Conservation (phyloP, 1,284 basidiomycete species). For the Xerocomus amazonicus region DNA sequence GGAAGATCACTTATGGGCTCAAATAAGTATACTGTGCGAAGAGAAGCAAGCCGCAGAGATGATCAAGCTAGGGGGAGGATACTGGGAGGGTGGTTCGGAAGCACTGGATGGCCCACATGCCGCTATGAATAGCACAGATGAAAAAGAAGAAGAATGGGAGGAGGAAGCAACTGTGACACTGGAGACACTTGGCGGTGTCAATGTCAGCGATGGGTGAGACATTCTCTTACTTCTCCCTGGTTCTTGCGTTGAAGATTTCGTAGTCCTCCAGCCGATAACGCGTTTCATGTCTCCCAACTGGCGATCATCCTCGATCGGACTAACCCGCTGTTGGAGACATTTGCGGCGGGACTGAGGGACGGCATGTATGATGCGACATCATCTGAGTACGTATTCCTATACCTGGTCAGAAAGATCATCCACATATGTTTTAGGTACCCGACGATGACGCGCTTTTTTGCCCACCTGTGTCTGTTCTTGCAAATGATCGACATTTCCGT, state of each 20-base stretch:
- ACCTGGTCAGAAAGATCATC: neutral
- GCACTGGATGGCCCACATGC: slow-evolving; percentile 38
- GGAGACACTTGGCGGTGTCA: slow-evolving; percentile 48
- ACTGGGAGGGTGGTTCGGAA: slow-evolving; percentile 58
- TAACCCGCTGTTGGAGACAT: slow-evolving; percentile 66
- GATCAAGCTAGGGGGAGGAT: slow-evolving; percentile 49
- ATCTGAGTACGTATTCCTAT: slow-evolving; percentile 55
- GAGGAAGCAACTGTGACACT: slow-evolving; percentile 52
- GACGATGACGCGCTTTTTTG: slow-evolving; percentile 83
- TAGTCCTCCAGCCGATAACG: slow-evolving; percentile 69
- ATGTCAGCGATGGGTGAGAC: slow-evolving; percentile 57
- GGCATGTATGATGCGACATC: slow-evolving; percentile 46
- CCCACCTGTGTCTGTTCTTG: slow-evolving; percentile 91
- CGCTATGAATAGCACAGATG: slow-evolving; percentile 35
- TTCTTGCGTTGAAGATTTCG: slow-evolving; percentile 4
- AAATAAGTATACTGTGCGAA: slow-evolving; percentile 83
- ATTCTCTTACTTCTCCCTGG: neutral
- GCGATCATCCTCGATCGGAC: slow-evolving; percentile 81
- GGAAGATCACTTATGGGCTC: slow-evolving; percentile 96
- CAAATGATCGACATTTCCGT: slow-evolving; percentile 76
- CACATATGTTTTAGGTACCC: slow-evolving; percentile 47
- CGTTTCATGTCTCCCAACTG: slow-evolving; percentile 84
- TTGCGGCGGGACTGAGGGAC: slow-evolving; percentile 59
- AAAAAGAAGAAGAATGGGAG: slow-evolving; percentile 60
- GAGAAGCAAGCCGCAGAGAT: slow-evolving; percentile 69